Evolutionary conservation across 2,329 filamentous ascomycete species (phyloP), one percentile per base, ranked within the genome.

Genomic region (Trichoderma aggressivum): DNA sequence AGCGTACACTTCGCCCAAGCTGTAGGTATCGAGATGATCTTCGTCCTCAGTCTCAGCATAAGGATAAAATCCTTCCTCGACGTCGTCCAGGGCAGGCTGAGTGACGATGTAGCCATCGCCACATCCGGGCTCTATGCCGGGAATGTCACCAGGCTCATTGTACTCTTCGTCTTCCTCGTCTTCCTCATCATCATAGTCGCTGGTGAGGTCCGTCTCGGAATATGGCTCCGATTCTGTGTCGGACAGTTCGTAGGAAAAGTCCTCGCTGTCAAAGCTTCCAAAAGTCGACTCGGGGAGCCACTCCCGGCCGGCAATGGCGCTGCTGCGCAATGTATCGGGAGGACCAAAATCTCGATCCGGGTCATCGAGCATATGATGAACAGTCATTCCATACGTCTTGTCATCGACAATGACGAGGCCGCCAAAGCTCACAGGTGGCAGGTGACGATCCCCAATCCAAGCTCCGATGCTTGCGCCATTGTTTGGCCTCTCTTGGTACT

Each of bases 391-490:
- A 77, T 94, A 96, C 0, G 93, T 89, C 79, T 92, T 90, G 70
- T 92, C 90, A 77, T 98, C 94, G 2, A 98, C 89, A 36, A 96
- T 83, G 53, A 98, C 89, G 5, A 97, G 86, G 10, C 95, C 95
- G 14, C 95, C 95, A 75, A 97, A 94, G 36, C 94, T 97, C 3
- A 97, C 95, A 2, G 95, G 94, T 7, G 94, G 94, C 3, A 98
- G 84, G 78, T 98, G 95, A 58, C 92, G 90, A 74, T 94, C 89
- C 71, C 92, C 92, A 64, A 93, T 90, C 85, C 93, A 98, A 0
- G 94, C 94, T 7, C 95, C 95, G 72, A 98, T 98, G 56, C 94
- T 97, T 8, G 95, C 95, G 1, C 95, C 95, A 75, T 94, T 97
- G 0, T 89, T 82, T 1, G 95, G 95, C 26, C 88, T 87, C 75